Base-by-base conservation (phyloP, 106 monocot species). In the Dioscorea zingiberensis region DNA sequence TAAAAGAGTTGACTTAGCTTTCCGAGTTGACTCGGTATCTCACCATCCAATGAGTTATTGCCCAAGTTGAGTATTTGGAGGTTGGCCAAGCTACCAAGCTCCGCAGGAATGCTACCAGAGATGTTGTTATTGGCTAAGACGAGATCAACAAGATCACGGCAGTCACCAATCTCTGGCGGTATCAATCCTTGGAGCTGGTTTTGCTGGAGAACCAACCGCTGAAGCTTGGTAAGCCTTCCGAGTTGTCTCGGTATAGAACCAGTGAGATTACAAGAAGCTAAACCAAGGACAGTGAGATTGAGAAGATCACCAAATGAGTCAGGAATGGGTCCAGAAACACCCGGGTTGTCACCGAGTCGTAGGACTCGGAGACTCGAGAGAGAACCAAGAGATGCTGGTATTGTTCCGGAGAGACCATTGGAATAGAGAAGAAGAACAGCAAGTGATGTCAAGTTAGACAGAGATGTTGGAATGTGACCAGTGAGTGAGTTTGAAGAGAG, bases 341-440 rank as follows among this genome's bases (percentile, higher is more conserved):
- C 84, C 14, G 67, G 44, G 70, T 95, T 95, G 65, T 91, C 69
- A 5, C 94, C 94, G 17, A 95, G 23, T 13, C 91, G 82, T 12
- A 95, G 73, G 7, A 91, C 78, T 67, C 55, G 71, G 46, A 95
- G 87, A 9, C 56, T 63, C 6, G 72, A 64, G 48, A 95, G 73
- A 48, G 29, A 58, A 21, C 85, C 90, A 24, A 95, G 58, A 14
- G 66, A 58, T 18, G 66, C 21, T 9, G 91, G 87, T 25, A 95
- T 85, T 7, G 46, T 16, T 19, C 94, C 94, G 21, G 94, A 85
- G 44, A 95, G 83, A 2, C 44, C 30, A 75, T 95, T 95, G 18
- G 91, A 85, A 67, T 80, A 76, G 30, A 95, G 80, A 54, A 83
- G 67, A 9, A 95, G 87, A 13, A 25, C 9, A 19, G 73, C 32